These are phyloP conservation scores for Podila horticola DNA, from an alignment of 192 early-diverging fungal species.

Conservation along the genomic window DNA sequence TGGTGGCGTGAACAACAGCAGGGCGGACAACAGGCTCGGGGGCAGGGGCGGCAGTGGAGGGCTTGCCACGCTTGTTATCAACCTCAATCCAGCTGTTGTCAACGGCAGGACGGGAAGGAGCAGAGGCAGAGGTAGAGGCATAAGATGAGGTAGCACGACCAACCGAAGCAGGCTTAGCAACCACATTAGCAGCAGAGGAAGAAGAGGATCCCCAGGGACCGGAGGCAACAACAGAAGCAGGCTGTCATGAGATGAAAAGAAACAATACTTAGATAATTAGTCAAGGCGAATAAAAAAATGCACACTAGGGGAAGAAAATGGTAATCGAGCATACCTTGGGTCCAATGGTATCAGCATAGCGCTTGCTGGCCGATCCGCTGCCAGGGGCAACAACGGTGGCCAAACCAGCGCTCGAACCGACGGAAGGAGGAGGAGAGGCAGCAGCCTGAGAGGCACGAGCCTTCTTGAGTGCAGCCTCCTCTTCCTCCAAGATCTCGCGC, in stretches of 20 bases:
- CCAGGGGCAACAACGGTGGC: slow-evolving; percentile 24
- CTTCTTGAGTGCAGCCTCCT: slow-evolving; percentile 58
- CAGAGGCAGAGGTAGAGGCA: not conserved
- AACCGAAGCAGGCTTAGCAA: slow-evolving; percentile 8
- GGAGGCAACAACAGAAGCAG: not conserved
- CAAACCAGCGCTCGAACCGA: slow-evolving; percentile 14
- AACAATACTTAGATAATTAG: not conserved
- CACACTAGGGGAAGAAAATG: no score
- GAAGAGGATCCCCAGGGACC: slow-evolving; percentile 28
- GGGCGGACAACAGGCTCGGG: slow-evolving; percentile 2
- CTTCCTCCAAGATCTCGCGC: slow-evolving; percentile 61
- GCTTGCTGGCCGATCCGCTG: slow-evolving; percentile 43
- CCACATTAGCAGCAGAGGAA: not conserved
- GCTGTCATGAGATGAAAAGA: not conserved
- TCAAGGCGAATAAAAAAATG: no score
- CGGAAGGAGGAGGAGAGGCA: not conserved
- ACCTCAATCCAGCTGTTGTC: slow-evolving; percentile 41
- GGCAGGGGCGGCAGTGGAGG: not conserved
- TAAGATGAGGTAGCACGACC: slow-evolving; percentile 11
- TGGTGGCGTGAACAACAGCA: not conserved
- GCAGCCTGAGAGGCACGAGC: slow-evolving; percentile 49
- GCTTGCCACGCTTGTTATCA: slow-evolving; percentile 22
- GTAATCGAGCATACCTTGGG: slow-evolving; percentile 11
- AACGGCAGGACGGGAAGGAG: slow-evolving; percentile 1
- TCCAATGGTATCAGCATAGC: slow-evolving; percentile 56